Evolutionary conservation across 257 asterid species (phyloP), one percentile per base, ranked within the genome.

Genomic region (Plantago major): DNA sequence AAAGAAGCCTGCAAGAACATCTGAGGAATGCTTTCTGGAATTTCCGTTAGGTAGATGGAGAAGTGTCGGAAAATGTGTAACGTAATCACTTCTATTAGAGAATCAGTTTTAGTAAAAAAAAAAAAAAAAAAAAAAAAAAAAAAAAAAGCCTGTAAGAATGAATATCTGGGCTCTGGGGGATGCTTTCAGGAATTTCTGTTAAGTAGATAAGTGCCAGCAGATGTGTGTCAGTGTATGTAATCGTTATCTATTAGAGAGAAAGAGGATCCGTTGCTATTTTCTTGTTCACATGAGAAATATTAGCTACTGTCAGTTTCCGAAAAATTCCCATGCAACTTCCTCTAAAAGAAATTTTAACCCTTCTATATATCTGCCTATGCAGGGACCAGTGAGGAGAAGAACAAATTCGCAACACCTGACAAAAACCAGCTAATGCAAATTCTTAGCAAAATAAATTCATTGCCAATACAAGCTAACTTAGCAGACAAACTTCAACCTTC

Each of bases 351-450:
- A n/a, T n/a, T n/a, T n/a, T n/a, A n/a, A n/a, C n/a, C n/a, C n/a
- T n/a, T n/a, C n/a, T n/a, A 22, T 45, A 43, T 58, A 64, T 59
- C n/a, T 57, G 14, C 12, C 3, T 56, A 47, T 64, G 53, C 58
- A 89, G 96, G 90, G 63, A 86, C 73, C 58, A 53, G 62, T 3
- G 82, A 73, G 72, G 81, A 73, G 53, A 76, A 65, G 68, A 76
- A 60, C 55, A 64, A 73, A 46, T 38, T 45, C 61, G 60, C 86
- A 47, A 33, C 73, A 22, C 81, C 94, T 26, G 74, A 76, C 47
- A 84, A 87, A 68, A 90, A 82, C 49, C 89, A 76, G 76, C 84
- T 89, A 55, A 65, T 79, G 17, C 94, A 86, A 55, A 78, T 84
- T 57, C 81, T 89, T 33, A 71, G 78, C 19, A 86, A 82, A 79